phyloP scores from a whole-genome alignment of 1,139 yeast genomes.

The Suhomyces maxii region DNA sequence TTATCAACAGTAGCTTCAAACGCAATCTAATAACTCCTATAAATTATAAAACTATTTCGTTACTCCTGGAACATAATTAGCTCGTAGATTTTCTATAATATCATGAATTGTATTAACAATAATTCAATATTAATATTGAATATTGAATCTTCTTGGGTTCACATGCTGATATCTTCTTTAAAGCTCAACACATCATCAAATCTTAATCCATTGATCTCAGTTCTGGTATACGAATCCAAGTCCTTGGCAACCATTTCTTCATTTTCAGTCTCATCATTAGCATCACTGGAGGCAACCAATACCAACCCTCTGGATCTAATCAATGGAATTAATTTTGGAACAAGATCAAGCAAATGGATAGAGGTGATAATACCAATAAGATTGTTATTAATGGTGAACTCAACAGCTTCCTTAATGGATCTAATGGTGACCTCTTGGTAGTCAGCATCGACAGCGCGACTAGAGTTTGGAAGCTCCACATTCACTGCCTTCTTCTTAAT shows the following conservation, averaged over 20 bases:
- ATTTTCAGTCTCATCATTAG: conserved; percentile 28
- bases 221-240: conserved; percentile 43
- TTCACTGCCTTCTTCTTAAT: conserved; percentile 7
- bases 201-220: conserved; percentile 76
- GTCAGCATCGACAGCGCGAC: conserved; percentile 17
- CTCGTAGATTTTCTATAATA: too few relatives aligned
- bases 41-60: not conserved
- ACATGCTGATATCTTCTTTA: conserved; percentile 69
- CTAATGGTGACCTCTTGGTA: conserved; percentile 45
- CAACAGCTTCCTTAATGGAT: conserved; percentile 50
- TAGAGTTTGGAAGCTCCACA: not conserved
- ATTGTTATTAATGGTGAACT: conserved; percentile 79
- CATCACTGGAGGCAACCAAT: conserved; percentile 64
- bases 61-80: not conserved
- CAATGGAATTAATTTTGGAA: conserved; percentile 73
- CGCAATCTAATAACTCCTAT: not conserved
- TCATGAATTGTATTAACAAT: too few relatives aligned
- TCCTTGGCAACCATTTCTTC: conserved; percentile 31
- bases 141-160: not conserved
- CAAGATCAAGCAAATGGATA: conserved; percentile 64
- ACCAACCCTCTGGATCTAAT: conserved; percentile 81
- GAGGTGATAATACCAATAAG: conserved; percentile 82
- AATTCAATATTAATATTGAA: too few relatives aligned
- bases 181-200: conserved; percentile 67
- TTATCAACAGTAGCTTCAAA: too few relatives aligned